phyloP scores from a whole-genome alignment of 805 yeast genomes.

The Cyberlindnera japonica region DNA sequence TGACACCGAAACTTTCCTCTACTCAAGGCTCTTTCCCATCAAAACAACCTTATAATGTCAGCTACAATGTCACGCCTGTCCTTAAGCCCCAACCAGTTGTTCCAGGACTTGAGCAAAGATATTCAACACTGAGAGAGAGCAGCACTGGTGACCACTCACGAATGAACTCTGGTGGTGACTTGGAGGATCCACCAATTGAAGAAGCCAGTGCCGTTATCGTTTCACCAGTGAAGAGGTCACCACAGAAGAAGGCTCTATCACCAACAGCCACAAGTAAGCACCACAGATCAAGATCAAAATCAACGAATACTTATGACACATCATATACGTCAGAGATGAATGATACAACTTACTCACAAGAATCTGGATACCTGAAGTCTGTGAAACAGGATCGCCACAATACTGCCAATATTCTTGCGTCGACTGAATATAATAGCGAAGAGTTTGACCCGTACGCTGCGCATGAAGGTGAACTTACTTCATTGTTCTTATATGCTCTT shows the following conservation, averaged over 20 bases:
- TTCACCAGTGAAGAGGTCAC: slow-evolving; percentile 1
- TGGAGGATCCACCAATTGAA: background rate
- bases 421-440: background rate
- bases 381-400: slow-evolving; percentile 66
- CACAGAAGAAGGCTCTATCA: background rate
- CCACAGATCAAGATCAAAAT: slow-evolving; percentile 6
- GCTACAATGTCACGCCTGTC: slow-evolving; percentile 20
- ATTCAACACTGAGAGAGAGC: background rate
- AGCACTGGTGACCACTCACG: slow-evolving; percentile 1
- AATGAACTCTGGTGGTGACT: background rate
- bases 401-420: slow-evolving; percentile 39
- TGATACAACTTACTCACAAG: slow-evolving; percentile 23
- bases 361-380: slow-evolving; percentile 39
- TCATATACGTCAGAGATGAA: slow-evolving; percentile 15
- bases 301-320: slow-evolving; percentile 8
- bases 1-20: slow-evolving; percentile 11
- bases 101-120: slow-evolving; percentile 2
- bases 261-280: background rate
- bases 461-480: slow-evolving; percentile 44
- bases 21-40: slow-evolving; percentile 2
- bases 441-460: background rate
- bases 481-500: slow-evolving; percentile 52
- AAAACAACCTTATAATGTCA: background rate
- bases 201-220: slow-evolving; percentile 3
- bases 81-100: slow-evolving; percentile 7